These are phyloP conservation scores for Rubroboletus satanas DNA, from an alignment of 768 basidiomycete species.

Conservation along the genomic window DNA sequence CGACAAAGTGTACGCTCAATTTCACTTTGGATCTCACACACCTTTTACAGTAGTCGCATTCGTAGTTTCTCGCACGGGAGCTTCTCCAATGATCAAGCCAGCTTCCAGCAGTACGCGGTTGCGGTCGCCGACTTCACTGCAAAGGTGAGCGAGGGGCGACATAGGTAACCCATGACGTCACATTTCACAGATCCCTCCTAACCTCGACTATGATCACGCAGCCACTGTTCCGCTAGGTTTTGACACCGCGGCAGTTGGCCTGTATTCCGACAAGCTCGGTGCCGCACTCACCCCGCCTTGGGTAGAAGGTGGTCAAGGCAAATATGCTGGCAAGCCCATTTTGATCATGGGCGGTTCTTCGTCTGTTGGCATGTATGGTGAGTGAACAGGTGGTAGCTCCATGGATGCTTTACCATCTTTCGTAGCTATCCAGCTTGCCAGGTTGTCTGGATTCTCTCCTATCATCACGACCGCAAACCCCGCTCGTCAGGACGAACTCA, in stretches of 20 bases:
- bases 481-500: conserved; percentile 29
- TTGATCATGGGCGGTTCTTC: conserved; percentile 48
- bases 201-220: conserved; percentile 42
- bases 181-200: conserved; percentile 38
- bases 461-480: conserved; percentile 39
- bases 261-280: conserved; percentile 41
- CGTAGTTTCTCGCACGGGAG: conserved; percentile 24
- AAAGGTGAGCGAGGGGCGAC: conserved; percentile 27
- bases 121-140: conserved; percentile 31
- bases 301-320: conserved; percentile 29
- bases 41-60: background rate
- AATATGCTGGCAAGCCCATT: conserved; percentile 40
- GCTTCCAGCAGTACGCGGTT: conserved; percentile 42
- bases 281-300: conserved; percentile 38
- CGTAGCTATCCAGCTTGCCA: conserved; percentile 39
- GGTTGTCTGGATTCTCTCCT: conserved; percentile 37
- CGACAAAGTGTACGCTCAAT: conserved; percentile 36
- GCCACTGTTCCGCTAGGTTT: conserved; percentile 46
- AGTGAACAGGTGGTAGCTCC: background rate
- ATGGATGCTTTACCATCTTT: conserved; percentile 2
- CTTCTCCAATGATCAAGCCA: conserved; percentile 30
- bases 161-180: conserved; percentile 1
- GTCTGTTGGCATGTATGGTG: conserved; percentile 47
- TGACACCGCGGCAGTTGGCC: conserved; percentile 44
- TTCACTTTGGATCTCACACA: background rate